Conservation (phyloP, 495 filamentous ascomycete species). For the Trichoderma virens region DNA sequence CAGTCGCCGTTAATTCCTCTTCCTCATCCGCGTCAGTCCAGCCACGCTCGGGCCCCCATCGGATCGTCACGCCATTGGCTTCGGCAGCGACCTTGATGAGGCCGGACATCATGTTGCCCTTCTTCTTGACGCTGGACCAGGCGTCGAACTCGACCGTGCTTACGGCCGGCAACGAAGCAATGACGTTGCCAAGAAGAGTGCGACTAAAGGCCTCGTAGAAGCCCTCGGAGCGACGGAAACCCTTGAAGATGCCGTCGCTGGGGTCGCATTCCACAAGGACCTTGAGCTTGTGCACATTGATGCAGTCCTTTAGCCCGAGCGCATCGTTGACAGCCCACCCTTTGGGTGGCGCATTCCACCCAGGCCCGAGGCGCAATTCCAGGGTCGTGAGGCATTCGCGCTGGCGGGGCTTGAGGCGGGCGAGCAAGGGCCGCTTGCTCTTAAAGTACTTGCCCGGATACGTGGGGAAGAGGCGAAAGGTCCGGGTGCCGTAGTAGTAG, state of each 20-base stretch:
- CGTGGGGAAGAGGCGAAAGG: constrained; percentile 70
- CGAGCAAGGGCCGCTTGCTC: constrained; percentile 54
- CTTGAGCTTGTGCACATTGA: constrained; percentile 52
- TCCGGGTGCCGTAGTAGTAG: constrained; percentile 67
- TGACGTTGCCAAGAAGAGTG: constrained; percentile 48
- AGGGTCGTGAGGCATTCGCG: constrained; percentile 57
- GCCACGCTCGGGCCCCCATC: constrained; percentile 63
- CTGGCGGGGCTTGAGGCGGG: constrained; percentile 59
- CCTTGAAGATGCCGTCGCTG: constrained; percentile 60
- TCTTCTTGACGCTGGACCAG: constrained; percentile 60
- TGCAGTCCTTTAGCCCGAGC: constrained; percentile 59
- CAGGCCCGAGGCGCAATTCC: constrained; percentile 72
- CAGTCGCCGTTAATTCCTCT: not conserved
- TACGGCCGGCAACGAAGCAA: constrained; percentile 53
- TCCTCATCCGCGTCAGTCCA: constrained; percentile 46
- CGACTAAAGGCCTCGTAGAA: constrained; percentile 71
- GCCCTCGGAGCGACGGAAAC: constrained; percentile 58
- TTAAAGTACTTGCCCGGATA: constrained; percentile 60
- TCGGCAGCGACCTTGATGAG: constrained; percentile 47
- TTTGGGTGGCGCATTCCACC: constrained; percentile 66
- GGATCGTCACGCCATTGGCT: constrained; percentile 43
- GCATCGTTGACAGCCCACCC: constrained; percentile 62
- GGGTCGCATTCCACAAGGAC: constrained; percentile 78
- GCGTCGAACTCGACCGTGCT: constrained; percentile 67
- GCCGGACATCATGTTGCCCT: constrained; percentile 61